phyloP scores from a whole-genome alignment of 768 basidiomycete species.

The Tricholoma flavovirens region DNA sequence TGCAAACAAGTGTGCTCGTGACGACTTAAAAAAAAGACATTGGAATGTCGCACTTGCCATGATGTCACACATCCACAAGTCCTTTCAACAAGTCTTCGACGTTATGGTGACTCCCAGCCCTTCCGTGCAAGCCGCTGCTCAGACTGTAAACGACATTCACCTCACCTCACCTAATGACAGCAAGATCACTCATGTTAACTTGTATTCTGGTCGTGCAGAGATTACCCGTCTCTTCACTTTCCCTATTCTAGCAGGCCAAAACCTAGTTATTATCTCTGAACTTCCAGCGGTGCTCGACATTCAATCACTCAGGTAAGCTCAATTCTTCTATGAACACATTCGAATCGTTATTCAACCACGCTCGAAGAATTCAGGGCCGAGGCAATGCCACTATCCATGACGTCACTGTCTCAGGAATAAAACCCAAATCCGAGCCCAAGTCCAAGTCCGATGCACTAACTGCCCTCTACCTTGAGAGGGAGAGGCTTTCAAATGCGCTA shows the following conservation, averaged over 20 bases:
- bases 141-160: background rate
- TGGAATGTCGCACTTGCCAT: background rate
- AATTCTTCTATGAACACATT: background rate
- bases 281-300: background rate
- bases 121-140: background rate
- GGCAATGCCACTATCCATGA: constrained; percentile 32
- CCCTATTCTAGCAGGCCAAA: background rate
- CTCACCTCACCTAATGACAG: background rate
- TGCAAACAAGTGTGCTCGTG: no score
- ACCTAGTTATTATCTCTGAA: background rate
- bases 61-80: background rate
- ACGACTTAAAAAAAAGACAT: no score
- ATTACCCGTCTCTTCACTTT: background rate
- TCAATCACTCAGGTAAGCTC: background rate
- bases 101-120: background rate
- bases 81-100: background rate
- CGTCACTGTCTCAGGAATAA: constrained; percentile 22
- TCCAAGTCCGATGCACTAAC: constrained; percentile 18
- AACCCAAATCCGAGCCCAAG: background rate
- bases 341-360: background rate
- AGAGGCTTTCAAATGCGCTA: constrained; percentile 16
- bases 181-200: background rate
- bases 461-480: constrained; percentile 14
- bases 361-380: constrained; percentile 27
- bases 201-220: background rate